Evolutionary conservation across 768 basidiomycete genomes (phyloP).

Genomic region (Tephrocybe sp.): DNA sequence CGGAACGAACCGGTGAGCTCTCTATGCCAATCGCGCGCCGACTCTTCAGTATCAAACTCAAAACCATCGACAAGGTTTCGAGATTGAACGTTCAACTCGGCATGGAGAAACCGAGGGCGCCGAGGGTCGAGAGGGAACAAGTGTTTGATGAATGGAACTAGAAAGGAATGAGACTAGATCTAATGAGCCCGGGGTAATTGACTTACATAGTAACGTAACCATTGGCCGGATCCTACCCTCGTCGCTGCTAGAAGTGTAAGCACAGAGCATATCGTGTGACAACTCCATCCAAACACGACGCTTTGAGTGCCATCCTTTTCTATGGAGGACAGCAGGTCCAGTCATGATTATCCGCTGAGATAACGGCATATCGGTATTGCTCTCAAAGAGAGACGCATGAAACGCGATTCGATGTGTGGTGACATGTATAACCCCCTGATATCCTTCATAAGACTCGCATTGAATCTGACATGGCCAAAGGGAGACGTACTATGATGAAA

Average conservation of each 20-base stretch:
- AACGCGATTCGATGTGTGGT: slow-evolving; percentile 66
- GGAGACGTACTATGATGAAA: slow-evolving; percentile 40
- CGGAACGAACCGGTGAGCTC: slow-evolving; percentile 40
- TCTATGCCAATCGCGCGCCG: slow-evolving; percentile 46
- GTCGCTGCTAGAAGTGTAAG: slow-evolving; percentile 53
- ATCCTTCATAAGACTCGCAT: slow-evolving; percentile 6
- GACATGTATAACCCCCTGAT: slow-evolving; percentile 56
- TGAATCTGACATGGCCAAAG: not conserved
- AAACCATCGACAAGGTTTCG: slow-evolving; percentile 26
- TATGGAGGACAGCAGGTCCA: slow-evolving; percentile 48
- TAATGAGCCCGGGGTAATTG: not conserved
- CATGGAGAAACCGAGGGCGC: slow-evolving; percentile 39
- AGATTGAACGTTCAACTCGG: slow-evolving; percentile 31
- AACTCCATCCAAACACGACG: slow-evolving; percentile 62
- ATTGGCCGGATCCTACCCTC: slow-evolving; percentile 54
- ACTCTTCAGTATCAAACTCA: slow-evolving; percentile 60
- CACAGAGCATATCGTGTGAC: slow-evolving; percentile 56
- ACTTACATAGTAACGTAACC: slow-evolving; percentile 49
- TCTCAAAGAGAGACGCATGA: slow-evolving; percentile 57
- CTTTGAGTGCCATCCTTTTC: slow-evolving; percentile 42
- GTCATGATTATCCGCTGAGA: slow-evolving; percentile 41
- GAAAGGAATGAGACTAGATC: not conserved
- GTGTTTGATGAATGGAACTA: slow-evolving; percentile 49
- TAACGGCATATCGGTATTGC: slow-evolving; percentile 29
- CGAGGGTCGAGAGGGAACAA: slow-evolving; percentile 43